Evolutionary conservation across 2,329 filamentous ascomycete genomes (phyloP).

Genomic region (Aspergillus latus): DNA sequence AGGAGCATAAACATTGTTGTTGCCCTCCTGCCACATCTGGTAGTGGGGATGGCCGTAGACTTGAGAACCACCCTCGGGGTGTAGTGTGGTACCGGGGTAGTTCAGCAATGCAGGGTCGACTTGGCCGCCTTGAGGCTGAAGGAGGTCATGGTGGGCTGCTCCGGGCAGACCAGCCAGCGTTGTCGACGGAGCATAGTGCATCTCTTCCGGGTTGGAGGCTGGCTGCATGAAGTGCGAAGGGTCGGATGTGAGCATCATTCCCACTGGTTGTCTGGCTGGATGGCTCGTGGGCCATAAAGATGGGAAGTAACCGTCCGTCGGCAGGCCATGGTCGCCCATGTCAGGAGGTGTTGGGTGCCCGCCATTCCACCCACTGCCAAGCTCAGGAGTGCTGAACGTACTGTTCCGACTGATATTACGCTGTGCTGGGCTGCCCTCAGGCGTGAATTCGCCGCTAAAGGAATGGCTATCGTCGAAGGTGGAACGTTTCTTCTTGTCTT

Average conservation of each 20-base stretch:
- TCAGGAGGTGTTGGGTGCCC: conserved; percentile 39
- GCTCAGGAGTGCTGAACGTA: conserved; percentile 28
- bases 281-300: conserved; percentile 55
- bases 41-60: conserved; percentile 21
- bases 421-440: conserved; percentile 23
- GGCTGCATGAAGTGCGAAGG: conserved; percentile 55
- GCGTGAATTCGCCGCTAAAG: conserved; percentile 17
- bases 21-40: conserved; percentile 26
- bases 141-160: conserved; percentile 44
- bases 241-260: conserved; percentile 46
- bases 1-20: conserved; percentile 22
- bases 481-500: conserved; percentile 58
- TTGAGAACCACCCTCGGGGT: conserved; percentile 13
- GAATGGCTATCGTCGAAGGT: conserved; percentile 44
- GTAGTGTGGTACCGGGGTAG: conserved; percentile 26
- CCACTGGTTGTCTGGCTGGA: conserved; percentile 50
- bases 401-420: conserved; percentile 26
- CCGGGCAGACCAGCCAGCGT: conserved; percentile 47
- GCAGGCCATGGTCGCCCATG: conserved; percentile 24
- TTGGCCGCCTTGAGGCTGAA: conserved; percentile 37
- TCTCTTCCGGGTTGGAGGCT: conserved; percentile 43
- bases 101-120: conserved; percentile 46
- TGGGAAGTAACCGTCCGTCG: conserved; percentile 35
- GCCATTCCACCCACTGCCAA: conserved; percentile 31
- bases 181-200: conserved; percentile 34